Evolutionary conservation across 2,329 filamentous ascomycete genomes (phyloP).

Genomic region (Aspergillus sp.): DNA sequence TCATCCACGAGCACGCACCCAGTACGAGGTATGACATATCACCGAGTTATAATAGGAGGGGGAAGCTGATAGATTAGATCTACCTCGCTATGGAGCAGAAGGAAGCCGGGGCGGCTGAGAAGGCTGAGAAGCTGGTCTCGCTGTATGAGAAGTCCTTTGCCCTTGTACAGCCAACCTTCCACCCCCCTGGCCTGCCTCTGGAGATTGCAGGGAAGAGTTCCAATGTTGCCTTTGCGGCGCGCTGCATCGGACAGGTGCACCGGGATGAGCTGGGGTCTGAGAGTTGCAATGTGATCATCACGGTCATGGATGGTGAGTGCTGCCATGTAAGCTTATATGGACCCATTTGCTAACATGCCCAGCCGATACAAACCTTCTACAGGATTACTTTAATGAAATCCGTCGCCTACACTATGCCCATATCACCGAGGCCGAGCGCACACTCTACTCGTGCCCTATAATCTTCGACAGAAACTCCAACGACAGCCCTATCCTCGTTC

Average conservation of each 20-base stretch:
- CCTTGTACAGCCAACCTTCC: slow-evolving; percentile 65
- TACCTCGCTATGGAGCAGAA: slow-evolving; percentile 73
- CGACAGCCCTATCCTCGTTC: slow-evolving; percentile 64
- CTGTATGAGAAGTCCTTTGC: slow-evolving; percentile 66
- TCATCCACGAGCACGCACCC: slow-evolving; percentile 61
- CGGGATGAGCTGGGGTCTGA: slow-evolving; percentile 17
- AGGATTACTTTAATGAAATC: slow-evolving; percentile 66
- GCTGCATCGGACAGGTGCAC: slow-evolving; percentile 25
- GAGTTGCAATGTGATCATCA: slow-evolving; percentile 64
- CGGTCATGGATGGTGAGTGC: slow-evolving; percentile 68
- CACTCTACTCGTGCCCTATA: slow-evolving; percentile 68
- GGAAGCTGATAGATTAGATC: slow-evolving; percentile 48
- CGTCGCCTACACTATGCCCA: slow-evolving; percentile 62
- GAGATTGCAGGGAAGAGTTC: slow-evolving; percentile 74
- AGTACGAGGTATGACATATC: slow-evolving; percentile 60
- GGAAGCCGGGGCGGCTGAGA: slow-evolving; percentile 50
- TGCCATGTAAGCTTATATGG: neutral
- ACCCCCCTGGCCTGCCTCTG: slow-evolving; percentile 64
- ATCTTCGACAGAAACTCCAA: slow-evolving; percentile 74
- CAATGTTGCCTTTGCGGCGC: slow-evolving; percentile 69
- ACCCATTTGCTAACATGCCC: neutral
- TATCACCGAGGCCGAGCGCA: slow-evolving; percentile 43
- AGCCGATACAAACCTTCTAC: slow-evolving; percentile 61
- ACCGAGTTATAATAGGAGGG: too few relatives aligned
- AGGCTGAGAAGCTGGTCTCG: slow-evolving; percentile 62